A percentile compares a stretch with the other conserved stretches of the same genome.
phyloP scores from a whole-genome alignment of 228 moss, liverwort and hornwort species.

The Sphagnum fallax region DNA sequence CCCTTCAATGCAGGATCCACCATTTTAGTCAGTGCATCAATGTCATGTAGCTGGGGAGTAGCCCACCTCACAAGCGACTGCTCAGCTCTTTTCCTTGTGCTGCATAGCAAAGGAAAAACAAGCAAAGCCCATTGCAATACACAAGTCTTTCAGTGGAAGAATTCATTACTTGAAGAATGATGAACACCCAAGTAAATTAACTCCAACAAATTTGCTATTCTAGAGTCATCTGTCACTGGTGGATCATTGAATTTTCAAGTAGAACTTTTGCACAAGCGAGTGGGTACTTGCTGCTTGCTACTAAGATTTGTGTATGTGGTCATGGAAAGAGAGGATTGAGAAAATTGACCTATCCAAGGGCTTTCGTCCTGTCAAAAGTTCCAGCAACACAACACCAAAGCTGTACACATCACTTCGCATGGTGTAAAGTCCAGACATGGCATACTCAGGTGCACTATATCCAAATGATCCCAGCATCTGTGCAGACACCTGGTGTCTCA shows the following conservation, averaged over 20 bases:
- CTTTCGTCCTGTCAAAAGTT: slow-evolving; percentile 58
- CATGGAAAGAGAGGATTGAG: too few relatives aligned
- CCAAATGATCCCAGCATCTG: slow-evolving; percentile 68
- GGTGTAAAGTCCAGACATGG: slow-evolving; percentile 57
- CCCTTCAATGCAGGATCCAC: slow-evolving; percentile 58
- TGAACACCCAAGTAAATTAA: too few relatives aligned
- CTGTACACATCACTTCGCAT: slow-evolving; percentile 63
- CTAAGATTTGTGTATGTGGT: too few relatives aligned
- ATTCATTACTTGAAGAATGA: too few relatives aligned
- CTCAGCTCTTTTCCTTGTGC: slow-evolving; percentile 41
- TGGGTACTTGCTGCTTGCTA: too few relatives aligned
- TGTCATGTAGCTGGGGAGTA: slow-evolving; percentile 59
- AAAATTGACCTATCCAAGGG: slow-evolving; percentile 46
- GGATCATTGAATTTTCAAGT: too few relatives aligned
- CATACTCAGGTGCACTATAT: slow-evolving; percentile 60
- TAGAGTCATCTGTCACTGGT: too few relatives aligned
- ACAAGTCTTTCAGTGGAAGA: too few relatives aligned
- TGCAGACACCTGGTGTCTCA: slow-evolving; percentile 50
- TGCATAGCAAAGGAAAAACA: slow-evolving; percentile 9
- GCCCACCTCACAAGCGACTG: slow-evolving; percentile 62
- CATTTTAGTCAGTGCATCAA: slow-evolving; percentile 59
- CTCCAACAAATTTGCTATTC: too few relatives aligned
- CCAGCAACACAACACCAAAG: slow-evolving; percentile 68
- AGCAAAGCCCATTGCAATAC: too few relatives aligned
- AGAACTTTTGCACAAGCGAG: too few relatives aligned